A percentile compares a stretch with the other conserved stretches of the same genome.
These are phyloP conservation scores for Fusarium sp. DNA, from an alignment of 2,329 filamentous ascomycete genomes.

Conservation along the genomic window DNA sequence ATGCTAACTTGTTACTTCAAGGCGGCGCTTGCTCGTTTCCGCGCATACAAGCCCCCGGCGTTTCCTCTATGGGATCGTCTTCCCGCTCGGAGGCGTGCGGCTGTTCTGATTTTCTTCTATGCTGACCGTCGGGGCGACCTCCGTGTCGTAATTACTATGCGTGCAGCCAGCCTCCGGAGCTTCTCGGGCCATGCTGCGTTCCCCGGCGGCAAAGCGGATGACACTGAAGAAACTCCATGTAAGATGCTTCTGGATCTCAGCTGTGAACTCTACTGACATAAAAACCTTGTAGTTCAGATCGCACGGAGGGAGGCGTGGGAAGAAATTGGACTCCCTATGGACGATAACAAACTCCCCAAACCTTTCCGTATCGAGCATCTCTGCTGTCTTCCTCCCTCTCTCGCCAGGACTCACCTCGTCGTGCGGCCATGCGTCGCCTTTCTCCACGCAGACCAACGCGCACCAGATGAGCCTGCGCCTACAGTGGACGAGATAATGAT, in stretches of 20 bases:
- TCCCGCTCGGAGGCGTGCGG: conserved; percentile 77
- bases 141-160: conserved; percentile 77
- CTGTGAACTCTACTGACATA: not conserved
- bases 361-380: conserved; percentile 90
- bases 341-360: conserved; percentile 74
- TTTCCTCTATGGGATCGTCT: conserved; percentile 73
- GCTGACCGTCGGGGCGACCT: conserved; percentile 86
- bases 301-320: conserved; percentile 91
- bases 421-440: conserved; percentile 84
- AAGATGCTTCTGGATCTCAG: conserved; percentile 41
- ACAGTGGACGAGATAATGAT: conserved; percentile 78
- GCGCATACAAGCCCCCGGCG: conserved; percentile 70
- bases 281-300: conserved; percentile 73
- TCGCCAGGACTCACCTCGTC: conserved; percentile 79
- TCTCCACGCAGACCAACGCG: conserved; percentile 71
- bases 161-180: conserved; percentile 71
- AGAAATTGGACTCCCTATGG: conserved; percentile 88
- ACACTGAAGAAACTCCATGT: conserved; percentile 70
- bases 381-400: conserved; percentile 82
- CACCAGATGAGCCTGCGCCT: conserved; percentile 46
- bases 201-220: conserved; percentile 80
- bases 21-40: conserved; percentile 71
- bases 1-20: conserved; percentile 46
- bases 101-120: conserved; percentile 89
- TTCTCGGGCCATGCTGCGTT: conserved; percentile 90